Percentiles rank a stretch among this genome's conserved stretches.
These are phyloP conservation scores for Eragrostis tef DNA, from an alignment of 202 grass and related monocot species.

Conservation along the genomic window DNA sequence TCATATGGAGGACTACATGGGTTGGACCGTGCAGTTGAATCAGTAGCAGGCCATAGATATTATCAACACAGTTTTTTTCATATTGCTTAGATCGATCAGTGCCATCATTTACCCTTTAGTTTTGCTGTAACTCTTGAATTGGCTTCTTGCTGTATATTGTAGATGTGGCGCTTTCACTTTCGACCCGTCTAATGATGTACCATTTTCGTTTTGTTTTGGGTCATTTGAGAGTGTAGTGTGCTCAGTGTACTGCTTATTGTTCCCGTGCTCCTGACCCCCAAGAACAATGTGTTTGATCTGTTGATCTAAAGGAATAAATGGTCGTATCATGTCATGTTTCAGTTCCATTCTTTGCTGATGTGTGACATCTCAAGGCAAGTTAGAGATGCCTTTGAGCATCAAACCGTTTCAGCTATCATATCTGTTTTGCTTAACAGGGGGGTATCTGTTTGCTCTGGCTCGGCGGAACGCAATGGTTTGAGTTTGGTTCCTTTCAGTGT, in stretches of 20 bases:
- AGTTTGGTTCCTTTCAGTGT: not conserved
- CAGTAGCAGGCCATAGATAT: slow-evolving; percentile 16
- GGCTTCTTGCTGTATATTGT: not conserved
- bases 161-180: not conserved
- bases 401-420: not conserved
- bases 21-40: slow-evolving; percentile 65
- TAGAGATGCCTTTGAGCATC: too few relatives aligned
- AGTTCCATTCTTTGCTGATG: not conserved
- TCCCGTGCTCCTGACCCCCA: not conserved
- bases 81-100: not conserved
- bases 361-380: not conserved
- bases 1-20: slow-evolving; percentile 56
- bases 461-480: not conserved
- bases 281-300: slow-evolving; percentile 4
- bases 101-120: not conserved
- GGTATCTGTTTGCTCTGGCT: not conserved
- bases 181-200: not conserved
- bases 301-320: slow-evolving; percentile 7
- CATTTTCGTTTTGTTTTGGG: not conserved
- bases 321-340: not conserved
- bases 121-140: not conserved
- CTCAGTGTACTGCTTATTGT: not conserved
- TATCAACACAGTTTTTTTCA: not conserved
- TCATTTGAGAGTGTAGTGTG: not conserved
- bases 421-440: too few relatives aligned